A percentile compares a stretch with the other conserved stretches of the same genome.
Evolutionary conservation across 1,139 yeast genomes (phyloP).

Genomic region (Geotrichum europaeum): DNA sequence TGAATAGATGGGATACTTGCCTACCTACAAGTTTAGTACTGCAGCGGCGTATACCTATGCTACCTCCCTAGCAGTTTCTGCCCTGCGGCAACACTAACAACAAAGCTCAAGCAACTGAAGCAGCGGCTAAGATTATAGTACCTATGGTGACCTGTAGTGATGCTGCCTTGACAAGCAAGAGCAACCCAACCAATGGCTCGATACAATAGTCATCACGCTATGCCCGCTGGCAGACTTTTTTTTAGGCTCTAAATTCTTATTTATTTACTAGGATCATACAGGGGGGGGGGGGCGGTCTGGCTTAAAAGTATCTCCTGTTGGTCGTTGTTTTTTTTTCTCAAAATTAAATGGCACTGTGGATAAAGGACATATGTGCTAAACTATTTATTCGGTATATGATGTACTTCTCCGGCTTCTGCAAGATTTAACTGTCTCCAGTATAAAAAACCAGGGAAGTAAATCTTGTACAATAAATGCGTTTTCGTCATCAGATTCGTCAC

Average conservation of each 20-base stretch:
- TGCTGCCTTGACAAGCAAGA: no score
- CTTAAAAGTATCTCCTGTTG: background rate
- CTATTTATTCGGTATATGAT: background rate
- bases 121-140: background rate
- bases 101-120: background rate
- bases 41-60: background rate
- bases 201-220: no score
- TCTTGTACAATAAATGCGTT: background rate
- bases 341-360: background rate
- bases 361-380: background rate
- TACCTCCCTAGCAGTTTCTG: background rate
- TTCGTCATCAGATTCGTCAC: background rate
- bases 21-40: background rate
- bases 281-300: background rate
- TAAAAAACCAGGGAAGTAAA: background rate
- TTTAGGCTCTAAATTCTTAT: no score
- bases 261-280: background rate
- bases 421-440: no score
- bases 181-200: no score
- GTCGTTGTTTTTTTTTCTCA: background rate
- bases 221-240: no score
- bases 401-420: background rate
- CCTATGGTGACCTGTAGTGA: no score
- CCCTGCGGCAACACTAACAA: background rate
- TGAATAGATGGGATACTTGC: background rate